Evolutionary conservation across 345 rosid genomes (phyloP), one percentile per base, ranked within the genome.

Genomic region (Citrus trifoliata): DNA sequence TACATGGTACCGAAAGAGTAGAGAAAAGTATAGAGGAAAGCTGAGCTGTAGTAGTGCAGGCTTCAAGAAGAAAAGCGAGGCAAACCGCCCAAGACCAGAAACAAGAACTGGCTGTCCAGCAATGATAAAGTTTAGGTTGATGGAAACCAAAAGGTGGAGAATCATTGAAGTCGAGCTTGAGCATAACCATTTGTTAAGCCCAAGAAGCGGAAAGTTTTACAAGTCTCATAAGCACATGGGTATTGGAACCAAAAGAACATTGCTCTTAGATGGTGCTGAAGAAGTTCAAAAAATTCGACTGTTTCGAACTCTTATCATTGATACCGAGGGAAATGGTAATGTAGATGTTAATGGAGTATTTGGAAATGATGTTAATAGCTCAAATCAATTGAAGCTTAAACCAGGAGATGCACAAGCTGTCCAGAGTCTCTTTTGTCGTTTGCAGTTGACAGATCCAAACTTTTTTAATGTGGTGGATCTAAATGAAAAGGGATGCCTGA

Each of bases 101-200:
- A 88, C 91, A 24, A 88, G 91, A 80, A 86, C 91, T 1, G 91
- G 89, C 2, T 88, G 91, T 81, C 89, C 86, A 9, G 91, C 89
- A 18, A 88, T 88, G 89, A 67, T 86, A 67, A 86, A 86, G 78
- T 85, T 88, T 75, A 85, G 91, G 80, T 76, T 88, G 83, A 86
- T 85, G 91, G 91, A 88, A 68, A 84, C 69, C 79, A 80, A 66
- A 79, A 85, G 89, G 82, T 88, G 91, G 91, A 78, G 89, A 82
- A 83, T 88, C 55, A 83, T 88, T 70, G 91, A 88, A 73, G 89
- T 80, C 33, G 89, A 88, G 80, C 83, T 86, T 70, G 87, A 86
- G 63, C 91, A 88, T 56, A 88, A 88, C 63, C 91, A 88, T 78
- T 71, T 86, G 82, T 83, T 81, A 51, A 85, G 83, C 71, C 86